Percentiles rank a stretch among this genome's conserved stretches.
These are phyloP conservation scores for Ceriops zippeliana DNA, from an alignment of 345 rosid species.

Conservation along the genomic window DNA sequence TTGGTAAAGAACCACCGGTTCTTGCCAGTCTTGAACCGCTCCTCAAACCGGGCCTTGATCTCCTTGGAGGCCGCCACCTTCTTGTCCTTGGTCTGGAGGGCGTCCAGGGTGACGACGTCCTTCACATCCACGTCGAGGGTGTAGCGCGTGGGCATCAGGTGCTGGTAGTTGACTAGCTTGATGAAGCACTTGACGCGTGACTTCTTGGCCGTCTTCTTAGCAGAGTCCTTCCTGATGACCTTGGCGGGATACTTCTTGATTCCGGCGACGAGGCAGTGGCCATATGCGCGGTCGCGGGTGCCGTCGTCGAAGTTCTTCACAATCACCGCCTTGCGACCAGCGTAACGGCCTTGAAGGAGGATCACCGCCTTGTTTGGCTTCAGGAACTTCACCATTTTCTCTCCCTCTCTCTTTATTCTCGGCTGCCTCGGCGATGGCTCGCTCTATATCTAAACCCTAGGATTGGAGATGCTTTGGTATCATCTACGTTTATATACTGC, in stretches of 20 bases:
- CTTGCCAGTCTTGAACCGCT: constrained; percentile 29
- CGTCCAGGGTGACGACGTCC: constrained; percentile 14
- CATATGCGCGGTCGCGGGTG: constrained; percentile 14
- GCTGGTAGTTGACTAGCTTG: constrained; percentile 17
- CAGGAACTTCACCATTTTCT: constrained; percentile 17
- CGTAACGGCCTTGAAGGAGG: constrained; percentile 27
- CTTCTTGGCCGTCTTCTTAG: constrained; percentile 5
- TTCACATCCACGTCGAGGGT: constrained; percentile 21
- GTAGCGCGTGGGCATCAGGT: constrained; percentile 20
- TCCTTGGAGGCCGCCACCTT: constrained; percentile 20
- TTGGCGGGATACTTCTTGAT: constrained; percentile 14
- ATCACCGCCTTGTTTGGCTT: constrained; percentile 22
- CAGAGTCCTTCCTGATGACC: constrained; percentile 12
- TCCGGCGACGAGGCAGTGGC: constrained; percentile 18
- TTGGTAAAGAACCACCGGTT: constrained; percentile 29
- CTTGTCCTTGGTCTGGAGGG: constrained; percentile 16
- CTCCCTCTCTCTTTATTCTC: not conserved
- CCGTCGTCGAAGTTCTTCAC: constrained; percentile 18
- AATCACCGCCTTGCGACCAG: constrained; percentile 24
- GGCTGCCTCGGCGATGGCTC: not conserved
- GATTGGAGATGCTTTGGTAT: not conserved
- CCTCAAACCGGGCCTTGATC: constrained; percentile 22
- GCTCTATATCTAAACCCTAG: not conserved
- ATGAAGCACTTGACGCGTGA: constrained; percentile 20
- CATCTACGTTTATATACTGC: too few relatives aligned